Evolutionary conservation across 257 asterid genomes (phyloP).

Genomic region (Solanum tacnaense): DNA sequence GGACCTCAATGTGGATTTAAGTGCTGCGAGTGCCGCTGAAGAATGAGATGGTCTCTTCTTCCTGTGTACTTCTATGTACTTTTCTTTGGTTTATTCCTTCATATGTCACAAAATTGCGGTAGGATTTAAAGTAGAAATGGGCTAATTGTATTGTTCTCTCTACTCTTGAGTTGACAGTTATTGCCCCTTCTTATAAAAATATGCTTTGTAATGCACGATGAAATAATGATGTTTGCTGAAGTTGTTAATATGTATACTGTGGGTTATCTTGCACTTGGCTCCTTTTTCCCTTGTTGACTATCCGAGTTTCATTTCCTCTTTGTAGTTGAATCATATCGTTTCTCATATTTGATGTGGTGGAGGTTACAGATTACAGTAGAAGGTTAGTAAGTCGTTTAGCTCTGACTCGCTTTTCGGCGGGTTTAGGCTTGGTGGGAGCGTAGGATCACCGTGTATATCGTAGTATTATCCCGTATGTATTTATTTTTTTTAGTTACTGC

Average conservation of each 20-base stretch:
- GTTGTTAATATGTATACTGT: background rate
- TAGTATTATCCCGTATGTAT: too few relatives aligned
- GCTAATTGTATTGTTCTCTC: background rate
- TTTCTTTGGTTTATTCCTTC: background rate
- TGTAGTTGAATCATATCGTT: background rate
- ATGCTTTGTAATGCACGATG: background rate
- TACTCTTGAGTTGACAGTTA: background rate
- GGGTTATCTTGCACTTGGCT: background rate
- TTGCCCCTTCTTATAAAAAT: background rate
- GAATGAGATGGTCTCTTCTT: slow-evolving; percentile 5
- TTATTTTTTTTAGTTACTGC: too few relatives aligned
- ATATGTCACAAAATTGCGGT: background rate
- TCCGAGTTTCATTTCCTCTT: background rate
- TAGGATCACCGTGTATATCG: too few relatives aligned
- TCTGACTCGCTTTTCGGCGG: too few relatives aligned
- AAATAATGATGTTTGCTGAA: background rate
- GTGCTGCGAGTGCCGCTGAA: slow-evolving; percentile 43
- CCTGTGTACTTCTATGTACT: background rate
- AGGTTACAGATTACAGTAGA: too few relatives aligned
- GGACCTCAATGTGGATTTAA: slow-evolving; percentile 35
- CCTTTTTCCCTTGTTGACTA: background rate
- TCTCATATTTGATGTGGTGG: background rate
- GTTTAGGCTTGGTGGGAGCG: too few relatives aligned
- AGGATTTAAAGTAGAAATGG: background rate
- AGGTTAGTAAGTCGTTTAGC: too few relatives aligned